Base-by-base conservation (phyloP, 163 green algal species). In the Chloromonas sp. region DNA sequence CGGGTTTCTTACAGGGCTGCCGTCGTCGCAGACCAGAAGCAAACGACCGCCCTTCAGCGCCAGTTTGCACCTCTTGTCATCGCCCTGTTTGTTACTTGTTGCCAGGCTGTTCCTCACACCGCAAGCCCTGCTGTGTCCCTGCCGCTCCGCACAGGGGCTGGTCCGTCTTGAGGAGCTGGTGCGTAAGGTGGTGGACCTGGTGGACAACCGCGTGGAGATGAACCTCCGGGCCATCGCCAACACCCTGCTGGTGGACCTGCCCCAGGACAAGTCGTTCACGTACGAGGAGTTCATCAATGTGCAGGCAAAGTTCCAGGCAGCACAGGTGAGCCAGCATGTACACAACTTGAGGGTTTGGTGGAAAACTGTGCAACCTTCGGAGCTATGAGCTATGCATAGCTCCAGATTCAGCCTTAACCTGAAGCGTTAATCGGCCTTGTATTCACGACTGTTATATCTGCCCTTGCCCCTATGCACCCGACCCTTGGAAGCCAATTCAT, bases 221-320 rank as follows among this genome's bases (percentile, higher is more conserved):
- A 98, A 98, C 88, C 88, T 98, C 82, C 86, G 87, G 14, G 86
- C 90, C 58, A 94, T 98, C 81, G 80, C 81, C 60, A 82, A 83
- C 77, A 96, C 92, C 2, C 84, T 91, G 84, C 86, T 98, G 74
- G 90, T 98, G 79, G 93, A 98, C 81, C 90, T 98, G 83, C 95
- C 96, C 14, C 78, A 84, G 2, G 94, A 98, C 87, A 83, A 84
- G 70, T 95, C 92, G 57, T 97, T 98, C 89, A 95, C 92, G 0
- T 96, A 95, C 60, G 95, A 98, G 0, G 96, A 98, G 82, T 98
- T 98, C 82, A 89, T 96, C 76, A 85, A 86, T 14, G 91, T 87
- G 70, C 95, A 98, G 89, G 83, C 84, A 66, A 91, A 90, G 81
- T 95, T 94, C 90, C 94, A 95, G 89, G 85, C 86, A 70, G 87